These are phyloP conservation scores for Candida stauntonica DNA, from an alignment of 805 yeast species.

Conservation along the genomic window DNA sequence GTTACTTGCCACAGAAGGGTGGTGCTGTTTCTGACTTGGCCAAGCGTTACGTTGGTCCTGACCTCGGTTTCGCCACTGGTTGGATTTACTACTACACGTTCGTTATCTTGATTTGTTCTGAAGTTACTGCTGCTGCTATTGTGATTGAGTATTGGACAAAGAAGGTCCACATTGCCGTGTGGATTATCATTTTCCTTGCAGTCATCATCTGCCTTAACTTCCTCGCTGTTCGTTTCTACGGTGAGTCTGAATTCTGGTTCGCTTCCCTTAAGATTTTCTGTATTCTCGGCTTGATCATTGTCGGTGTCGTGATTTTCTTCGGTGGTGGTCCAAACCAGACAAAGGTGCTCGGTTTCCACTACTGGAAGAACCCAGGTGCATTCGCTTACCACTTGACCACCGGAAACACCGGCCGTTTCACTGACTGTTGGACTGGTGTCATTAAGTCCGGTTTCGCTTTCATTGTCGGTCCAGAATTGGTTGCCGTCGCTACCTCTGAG, in stretches of 20 bases:
- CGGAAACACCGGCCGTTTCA: slow-evolving; percentile 59
- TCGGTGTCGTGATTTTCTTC: slow-evolving; percentile 53
- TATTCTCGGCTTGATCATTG: slow-evolving; percentile 55
- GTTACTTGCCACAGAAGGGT: slow-evolving; percentile 57
- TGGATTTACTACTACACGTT: slow-evolving; percentile 28
- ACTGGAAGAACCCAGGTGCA: slow-evolving; percentile 59
- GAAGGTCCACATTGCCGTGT: slow-evolving; percentile 54
- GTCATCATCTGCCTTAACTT: slow-evolving; percentile 44
- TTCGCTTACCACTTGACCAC: slow-evolving; percentile 42
- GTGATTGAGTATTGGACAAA: slow-evolving; percentile 49
- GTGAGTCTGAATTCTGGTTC: slow-evolving; percentile 65
- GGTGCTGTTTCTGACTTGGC: slow-evolving; percentile 59
- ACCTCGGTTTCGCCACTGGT: slow-evolving; percentile 28
- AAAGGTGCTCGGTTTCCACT: slow-evolving; percentile 62
- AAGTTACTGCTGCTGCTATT: slow-evolving; percentile 58
- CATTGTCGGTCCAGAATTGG: slow-evolving; percentile 59
- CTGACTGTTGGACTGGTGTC: slow-evolving; percentile 59
- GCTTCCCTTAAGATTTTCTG: slow-evolving; percentile 53
- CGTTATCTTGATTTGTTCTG: slow-evolving; percentile 32
- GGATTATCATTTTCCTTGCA: slow-evolving; percentile 53
- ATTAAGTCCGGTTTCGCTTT: slow-evolving; percentile 65
- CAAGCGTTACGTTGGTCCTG: slow-evolving; percentile 43
- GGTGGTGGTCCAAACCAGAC: slow-evolving; percentile 57
- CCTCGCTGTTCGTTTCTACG: slow-evolving; percentile 55
- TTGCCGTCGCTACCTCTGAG: slow-evolving; percentile 56